phyloP scores from a whole-genome alignment of 176 grass and related monocot genomes.

The Cenchrus purpureus region DNA sequence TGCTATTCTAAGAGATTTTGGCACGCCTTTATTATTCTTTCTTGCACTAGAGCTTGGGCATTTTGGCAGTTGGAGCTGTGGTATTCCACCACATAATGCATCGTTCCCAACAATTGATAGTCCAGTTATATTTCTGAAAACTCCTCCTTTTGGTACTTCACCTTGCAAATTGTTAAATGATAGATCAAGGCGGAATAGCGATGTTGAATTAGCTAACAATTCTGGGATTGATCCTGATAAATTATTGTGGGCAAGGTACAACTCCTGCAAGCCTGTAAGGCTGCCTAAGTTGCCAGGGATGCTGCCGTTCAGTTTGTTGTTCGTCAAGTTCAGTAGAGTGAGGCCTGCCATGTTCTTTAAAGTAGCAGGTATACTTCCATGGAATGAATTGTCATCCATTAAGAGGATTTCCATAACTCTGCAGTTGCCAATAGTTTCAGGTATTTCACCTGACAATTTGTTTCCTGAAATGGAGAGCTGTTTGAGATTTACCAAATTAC shows the following conservation, averaged over 20 bases:
- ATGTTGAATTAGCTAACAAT: neutral
- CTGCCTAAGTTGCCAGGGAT: conserved; percentile 24
- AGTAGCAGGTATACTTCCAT: conserved; percentile 32
- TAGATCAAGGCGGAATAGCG: conserved; percentile 6
- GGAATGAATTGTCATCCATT: conserved; percentile 39
- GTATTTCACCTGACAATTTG: conserved; percentile 34
- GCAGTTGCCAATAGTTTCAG: conserved; percentile 19
- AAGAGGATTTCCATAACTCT: conserved; percentile 21
- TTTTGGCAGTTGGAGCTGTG: neutral
- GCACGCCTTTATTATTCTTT: too few relatives aligned
- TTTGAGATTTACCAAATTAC: conserved; percentile 13
- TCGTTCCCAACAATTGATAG: conserved; percentile 36
- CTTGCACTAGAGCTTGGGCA: neutral
- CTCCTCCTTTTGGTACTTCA: conserved; percentile 32
- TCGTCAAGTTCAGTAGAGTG: conserved; percentile 17
- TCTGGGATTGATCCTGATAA: conserved; percentile 39
- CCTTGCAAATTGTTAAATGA: conserved; percentile 48
- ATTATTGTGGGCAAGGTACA: conserved; percentile 43
- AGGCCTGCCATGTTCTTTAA: conserved; percentile 35
- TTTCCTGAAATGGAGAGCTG: neutral
- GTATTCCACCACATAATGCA: too few relatives aligned
- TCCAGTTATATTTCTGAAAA: conserved; percentile 44
- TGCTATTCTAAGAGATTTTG: too few relatives aligned
- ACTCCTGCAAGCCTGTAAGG: neutral
- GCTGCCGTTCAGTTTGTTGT: conserved; percentile 21